Base-by-base conservation (phyloP, 1,284 basidiomycete species). In the Fereydounia khargensis region DNA sequence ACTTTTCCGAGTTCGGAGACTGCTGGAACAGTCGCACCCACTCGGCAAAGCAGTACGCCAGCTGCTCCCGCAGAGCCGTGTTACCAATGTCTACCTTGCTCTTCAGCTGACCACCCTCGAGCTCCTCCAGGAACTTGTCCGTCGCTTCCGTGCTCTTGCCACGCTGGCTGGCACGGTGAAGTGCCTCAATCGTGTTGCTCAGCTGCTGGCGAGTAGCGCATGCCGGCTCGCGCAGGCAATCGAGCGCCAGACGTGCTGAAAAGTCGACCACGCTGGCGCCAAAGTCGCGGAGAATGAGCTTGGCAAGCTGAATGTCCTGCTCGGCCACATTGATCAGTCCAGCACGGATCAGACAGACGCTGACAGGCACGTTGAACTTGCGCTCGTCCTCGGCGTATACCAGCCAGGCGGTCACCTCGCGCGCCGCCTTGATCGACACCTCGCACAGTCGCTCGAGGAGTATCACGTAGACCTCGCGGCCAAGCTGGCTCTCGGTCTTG, bases 321-420 rank as follows among this genome's bases (percentile, higher is more conserved):
- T 92, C 85, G 13, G 81, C 80, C 24, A 87, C 80, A 56, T 83
- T 85, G 74, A 99, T 82, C 39, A 97, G 82, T 36, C 87, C 85
- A 47, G 88, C 88, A 34, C 87, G 85, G 47, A 98, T 80, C 35
- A 98, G 82, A 1, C 89, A 87, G 22, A 89, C 84, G 0, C 91
- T 97, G 57, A 96, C 95, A 6, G 91, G 85, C 13, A 97, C 86
- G 74, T 96, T 96, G 80, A 89, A 89, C 79, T 98, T 98, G 58
- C 73, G 67, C 79, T 94, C 89, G 77, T 98, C 95, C 75, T 98
- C 92, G 13, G 94, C 89, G 73, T 92, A 96, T 38, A 97, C 80
- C 40, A 99, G 80, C 95, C 95, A 99, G 11, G 88, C 90, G 47
- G 92, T 88, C 8, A 94, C 95, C 78, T 99, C 95, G 78, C 91